Evolutionary conservation across 345 rosid species (phyloP).

Genomic region (Noccaea caerulescens): DNA sequence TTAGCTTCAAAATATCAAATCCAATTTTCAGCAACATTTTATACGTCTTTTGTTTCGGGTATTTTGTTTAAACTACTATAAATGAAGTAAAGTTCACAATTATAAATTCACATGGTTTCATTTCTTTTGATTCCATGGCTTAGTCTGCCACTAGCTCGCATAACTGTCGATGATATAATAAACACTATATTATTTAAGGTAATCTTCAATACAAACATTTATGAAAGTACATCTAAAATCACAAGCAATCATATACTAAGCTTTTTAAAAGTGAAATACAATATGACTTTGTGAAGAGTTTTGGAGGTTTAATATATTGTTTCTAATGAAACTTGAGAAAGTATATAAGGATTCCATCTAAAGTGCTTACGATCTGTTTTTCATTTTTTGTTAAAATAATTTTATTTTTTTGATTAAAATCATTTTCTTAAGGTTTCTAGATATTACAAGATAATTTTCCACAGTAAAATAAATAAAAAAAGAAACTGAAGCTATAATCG

Average conservation of each 20-base stretch:
- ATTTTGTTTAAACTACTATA: constrained; percentile 1
- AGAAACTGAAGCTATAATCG: neutral
- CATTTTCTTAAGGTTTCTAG: neutral
- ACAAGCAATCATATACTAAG: neutral
- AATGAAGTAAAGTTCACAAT: neutral
- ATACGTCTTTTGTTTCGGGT: neutral
- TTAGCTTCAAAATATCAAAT: neutral
- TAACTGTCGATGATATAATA: neutral
- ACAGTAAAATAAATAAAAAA: neutral
- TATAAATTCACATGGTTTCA: constrained; percentile 23
- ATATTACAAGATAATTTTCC: neutral
- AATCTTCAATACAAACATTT: neutral
- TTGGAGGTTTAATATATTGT: neutral
- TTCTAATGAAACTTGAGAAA: neutral
- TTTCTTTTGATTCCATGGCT: constrained; percentile 6
- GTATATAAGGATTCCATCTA: neutral
- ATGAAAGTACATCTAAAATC: neutral
- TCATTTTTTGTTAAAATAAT: neutral
- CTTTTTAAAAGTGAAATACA: too few species aligned
- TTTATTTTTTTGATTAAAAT: neutral
- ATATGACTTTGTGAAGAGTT: too few species aligned
- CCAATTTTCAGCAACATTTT: neutral
- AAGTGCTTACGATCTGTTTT: neutral
- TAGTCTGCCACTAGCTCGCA: constrained; percentile 19
- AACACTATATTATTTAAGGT: too few species aligned